A percentile compares a stretch with the other conserved stretches of the same genome.
Evolutionary conservation across 2,329 filamentous ascomycete species (phyloP).

Genomic region (Huntiella moniliformis): DNA sequence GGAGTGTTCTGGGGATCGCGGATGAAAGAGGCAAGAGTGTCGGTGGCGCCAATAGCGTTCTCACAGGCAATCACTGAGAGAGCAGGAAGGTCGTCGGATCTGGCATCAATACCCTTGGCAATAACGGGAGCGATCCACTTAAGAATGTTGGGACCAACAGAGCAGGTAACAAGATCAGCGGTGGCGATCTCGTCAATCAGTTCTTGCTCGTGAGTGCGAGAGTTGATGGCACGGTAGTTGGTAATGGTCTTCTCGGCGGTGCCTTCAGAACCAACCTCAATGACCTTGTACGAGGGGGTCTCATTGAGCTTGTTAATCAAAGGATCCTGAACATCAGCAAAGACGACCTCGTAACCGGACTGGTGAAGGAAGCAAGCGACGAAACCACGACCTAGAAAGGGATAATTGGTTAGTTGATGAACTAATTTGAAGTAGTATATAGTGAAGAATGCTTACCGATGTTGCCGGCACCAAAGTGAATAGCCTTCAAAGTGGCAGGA

Average conservation of each 20-base stretch:
- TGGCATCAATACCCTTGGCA: constrained; percentile 74
- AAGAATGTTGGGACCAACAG: constrained; percentile 87
- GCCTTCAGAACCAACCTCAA: constrained; percentile 74
- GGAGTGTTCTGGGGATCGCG: constrained; percentile 55
- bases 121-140: constrained; percentile 93
- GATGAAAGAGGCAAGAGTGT: constrained; percentile 68
- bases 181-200: constrained; percentile 71
- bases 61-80: constrained; percentile 92
- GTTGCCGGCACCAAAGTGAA: constrained; percentile 76
- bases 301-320: constrained; percentile 66
- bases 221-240: constrained; percentile 96
- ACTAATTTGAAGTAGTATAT: background rate
- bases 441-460: constrained; percentile 35
- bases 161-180: constrained; percentile 86
- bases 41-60: constrained; percentile 90
- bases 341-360: constrained; percentile 88
- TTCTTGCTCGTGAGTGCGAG: constrained; percentile 62
- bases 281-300: constrained; percentile 67
- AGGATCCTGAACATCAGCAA: constrained; percentile 77
- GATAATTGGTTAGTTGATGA: constrained; percentile 3
- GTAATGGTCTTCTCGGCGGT: constrained; percentile 67
- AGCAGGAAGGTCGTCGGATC: constrained; percentile 43
- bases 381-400: constrained; percentile 45
- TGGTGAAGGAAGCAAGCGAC: constrained; percentile 86
- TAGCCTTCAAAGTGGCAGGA: constrained; percentile 39